Evolutionary conservation across 257 asterid species (phyloP), one percentile per base, ranked within the genome.

Genomic region (Mitragyna speciosa): DNA sequence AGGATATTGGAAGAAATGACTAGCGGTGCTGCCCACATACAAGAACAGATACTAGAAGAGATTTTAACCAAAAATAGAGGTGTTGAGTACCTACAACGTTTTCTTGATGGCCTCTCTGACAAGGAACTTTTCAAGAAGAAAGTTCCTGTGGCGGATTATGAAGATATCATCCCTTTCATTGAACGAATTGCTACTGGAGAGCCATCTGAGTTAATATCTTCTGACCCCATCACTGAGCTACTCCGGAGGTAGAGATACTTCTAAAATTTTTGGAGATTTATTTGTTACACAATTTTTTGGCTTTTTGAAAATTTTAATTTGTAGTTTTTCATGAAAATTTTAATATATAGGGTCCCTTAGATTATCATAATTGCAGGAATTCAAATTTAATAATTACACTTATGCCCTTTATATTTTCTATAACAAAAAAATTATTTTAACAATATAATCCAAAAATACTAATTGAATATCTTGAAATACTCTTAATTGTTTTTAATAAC

Each of bases 151-250:
- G 78, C 71, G 3, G 51, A 59, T 56, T 71, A 79, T 30, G 63
- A 71, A 43, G 72, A 79, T 71, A 71, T 79, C 58, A 43, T 58
- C 33, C 72, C 70, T 79, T 41, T 56, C 41, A 69, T 71, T 17
- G 71, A 78, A 24, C 66, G 77, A 41, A 72, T 79, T 26, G 68
- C 76, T n/a, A n/a, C n/a, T n/a, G n/a, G n/a, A 61, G 81, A 69
- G 7, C 33, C 67, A 11, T 72, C 75, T 3, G 33, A 33, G 1
- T 73, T 74, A 16, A 9, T 65, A 5, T 7, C 69, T 4, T 48
- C 72, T 28, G 31, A 79, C 28, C 47, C 63, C 26, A 48, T 71
- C 9, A 58, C 78, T 41, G 76, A 69, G 61, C 59, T 78, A 7
- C 15, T 78, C 3, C 22, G n/a, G 12, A 78, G 81, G 81, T 77